Percentiles rank a stretch among this genome's conserved stretches.
Conservation (phyloP, 495 filamentous ascomycete species). For the Extremus antarcticus region DNA sequence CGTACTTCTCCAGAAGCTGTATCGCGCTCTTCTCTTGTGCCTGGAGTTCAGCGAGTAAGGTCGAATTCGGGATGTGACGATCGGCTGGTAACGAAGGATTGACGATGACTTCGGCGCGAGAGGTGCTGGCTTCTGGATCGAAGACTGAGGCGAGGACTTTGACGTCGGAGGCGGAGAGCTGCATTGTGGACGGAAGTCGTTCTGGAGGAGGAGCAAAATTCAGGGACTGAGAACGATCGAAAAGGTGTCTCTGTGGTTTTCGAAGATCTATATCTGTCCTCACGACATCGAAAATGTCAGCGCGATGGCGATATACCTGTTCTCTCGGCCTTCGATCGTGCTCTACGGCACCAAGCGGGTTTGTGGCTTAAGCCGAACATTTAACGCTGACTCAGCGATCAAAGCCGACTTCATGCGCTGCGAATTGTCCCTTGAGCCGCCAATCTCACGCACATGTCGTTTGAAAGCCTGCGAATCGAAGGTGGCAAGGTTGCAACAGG, state of each 20-base stretch:
- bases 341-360: neutral
- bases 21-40: conserved; percentile 18
- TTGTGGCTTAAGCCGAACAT: neutral
- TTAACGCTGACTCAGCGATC: neutral
- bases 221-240: too few relatives aligned
- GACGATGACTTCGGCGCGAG: conserved; percentile 27
- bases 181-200: conserved; percentile 25
- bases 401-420: neutral
- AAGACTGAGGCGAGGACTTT: conserved; percentile 67
- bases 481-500: neutral
- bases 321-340: neutral
- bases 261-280: neutral
- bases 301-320: neutral
- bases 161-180: conserved; percentile 57
- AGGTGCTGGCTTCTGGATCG: conserved; percentile 61
- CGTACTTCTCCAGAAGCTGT: neutral
- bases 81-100: conserved; percentile 49
- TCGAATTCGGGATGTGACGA: conserved; percentile 39
- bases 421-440: neutral
- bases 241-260: too few relatives aligned
- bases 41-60: conserved; percentile 25
- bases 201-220: neutral
- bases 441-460: neutral
- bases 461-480: too few relatives aligned
- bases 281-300: neutral